Percentiles rank a stretch among this genome's conserved stretches.
phyloP scores from a whole-genome alignment of 176 grass and related monocot species.

The Typha latifolia region DNA sequence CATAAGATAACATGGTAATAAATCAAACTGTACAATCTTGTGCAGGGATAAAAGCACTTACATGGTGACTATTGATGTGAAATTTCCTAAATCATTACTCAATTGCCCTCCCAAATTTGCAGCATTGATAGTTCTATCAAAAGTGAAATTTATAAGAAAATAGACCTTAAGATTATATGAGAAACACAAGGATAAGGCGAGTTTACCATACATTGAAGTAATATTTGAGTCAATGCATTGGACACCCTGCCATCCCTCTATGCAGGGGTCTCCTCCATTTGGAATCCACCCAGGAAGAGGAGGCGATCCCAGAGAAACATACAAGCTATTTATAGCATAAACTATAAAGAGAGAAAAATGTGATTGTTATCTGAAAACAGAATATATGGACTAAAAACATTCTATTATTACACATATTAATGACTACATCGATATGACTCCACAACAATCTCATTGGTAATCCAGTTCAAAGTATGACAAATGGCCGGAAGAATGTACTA shows the following conservation, averaged over 20 bases:
- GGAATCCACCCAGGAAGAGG: conserved; percentile 60
- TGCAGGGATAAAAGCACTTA: conserved; percentile 26
- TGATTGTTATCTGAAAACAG: too few species aligned
- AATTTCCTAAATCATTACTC: conserved; percentile 70
- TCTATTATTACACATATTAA: too few species aligned
- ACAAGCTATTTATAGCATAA: conserved; percentile 82
- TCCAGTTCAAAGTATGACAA: too few species aligned
- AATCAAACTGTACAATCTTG: too few species aligned
- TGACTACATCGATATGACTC: too few species aligned
- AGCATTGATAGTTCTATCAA: conserved; percentile 49
- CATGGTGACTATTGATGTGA: conserved; percentile 74
- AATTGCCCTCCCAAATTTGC: conserved; percentile 77
- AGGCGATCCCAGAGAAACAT: conserved; percentile 57
- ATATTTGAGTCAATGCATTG: conserved; percentile 67
- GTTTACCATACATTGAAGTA: conserved; percentile 69
- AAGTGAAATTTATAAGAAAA: conserved; percentile 20
- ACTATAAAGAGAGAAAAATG: conserved; percentile 25
- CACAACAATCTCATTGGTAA: too few species aligned
- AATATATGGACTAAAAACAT: too few species aligned
- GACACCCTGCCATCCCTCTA: conserved; percentile 78
- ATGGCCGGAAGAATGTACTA: too few species aligned
- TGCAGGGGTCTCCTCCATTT: conserved; percentile 80
- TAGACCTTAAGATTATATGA: too few species aligned
- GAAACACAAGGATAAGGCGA: too few species aligned
- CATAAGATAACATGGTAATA: too few species aligned